Conservation (phyloP, 306 rosid genomes). For the Argentina anserina region DNA sequence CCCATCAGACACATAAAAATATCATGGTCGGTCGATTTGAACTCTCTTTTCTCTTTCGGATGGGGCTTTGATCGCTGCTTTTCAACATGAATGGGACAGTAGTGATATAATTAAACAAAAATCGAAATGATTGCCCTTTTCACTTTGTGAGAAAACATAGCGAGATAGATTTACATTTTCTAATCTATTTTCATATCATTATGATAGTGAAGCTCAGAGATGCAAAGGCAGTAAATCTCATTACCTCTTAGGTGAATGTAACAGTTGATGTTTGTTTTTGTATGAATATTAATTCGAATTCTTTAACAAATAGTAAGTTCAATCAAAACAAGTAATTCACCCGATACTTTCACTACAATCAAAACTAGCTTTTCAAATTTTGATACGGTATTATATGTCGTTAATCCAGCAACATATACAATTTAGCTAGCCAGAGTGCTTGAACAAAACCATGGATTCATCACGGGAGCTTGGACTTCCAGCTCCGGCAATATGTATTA, state of each 20-base stretch:
- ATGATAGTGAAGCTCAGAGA: background rate
- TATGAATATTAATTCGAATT: too few relatives aligned
- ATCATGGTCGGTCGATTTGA: slow-evolving; percentile 1
- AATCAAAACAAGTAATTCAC: too few relatives aligned
- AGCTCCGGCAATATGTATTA: background rate
- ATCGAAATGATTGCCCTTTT: background rate
- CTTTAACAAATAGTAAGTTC: too few relatives aligned
- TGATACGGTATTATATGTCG: too few relatives aligned
- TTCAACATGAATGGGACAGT: background rate
- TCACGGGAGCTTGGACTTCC: slow-evolving; percentile 14
- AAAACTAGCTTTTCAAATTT: background rate
- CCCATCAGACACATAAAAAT: background rate
- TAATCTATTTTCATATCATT: background rate
- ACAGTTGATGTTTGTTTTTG: background rate
- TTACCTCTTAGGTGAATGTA: background rate
- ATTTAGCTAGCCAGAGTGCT: too few relatives aligned
- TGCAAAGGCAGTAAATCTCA: background rate
- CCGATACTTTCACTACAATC: background rate
- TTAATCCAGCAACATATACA: background rate
- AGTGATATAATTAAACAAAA: background rate
- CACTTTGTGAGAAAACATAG: background rate
- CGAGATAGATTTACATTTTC: background rate
- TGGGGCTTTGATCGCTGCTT: background rate
- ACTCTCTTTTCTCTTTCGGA: background rate
- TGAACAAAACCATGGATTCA: background rate